phyloP scores from a whole-genome alignment of 164 flowering plant species.

The Liquidambar formosana region DNA sequence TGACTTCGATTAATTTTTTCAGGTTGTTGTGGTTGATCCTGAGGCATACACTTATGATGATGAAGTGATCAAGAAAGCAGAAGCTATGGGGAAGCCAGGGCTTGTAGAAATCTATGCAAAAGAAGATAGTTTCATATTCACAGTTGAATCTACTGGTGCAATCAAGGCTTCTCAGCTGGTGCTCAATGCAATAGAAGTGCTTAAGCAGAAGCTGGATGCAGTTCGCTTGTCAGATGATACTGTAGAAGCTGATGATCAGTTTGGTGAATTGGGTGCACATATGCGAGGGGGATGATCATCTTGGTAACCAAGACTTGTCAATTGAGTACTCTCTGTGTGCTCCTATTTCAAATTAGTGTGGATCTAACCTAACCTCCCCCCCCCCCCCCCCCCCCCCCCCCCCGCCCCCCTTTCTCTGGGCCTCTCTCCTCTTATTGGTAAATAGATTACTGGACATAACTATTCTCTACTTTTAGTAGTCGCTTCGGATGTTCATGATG shows the following conservation, averaged over 20 bases:
- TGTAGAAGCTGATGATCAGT: conserved; percentile 89
- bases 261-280: conserved; percentile 90
- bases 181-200: conserved; percentile 82
- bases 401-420: too few relatives aligned
- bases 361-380: not conserved
- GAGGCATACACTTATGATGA: conserved; percentile 95
- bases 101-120: conserved; percentile 82
- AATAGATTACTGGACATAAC: too few relatives aligned
- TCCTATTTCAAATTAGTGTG: not conserved
- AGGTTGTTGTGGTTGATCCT: conserved; percentile 81
- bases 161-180: conserved; percentile 86
- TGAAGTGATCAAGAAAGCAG: conserved; percentile 92
- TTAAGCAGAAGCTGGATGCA: conserved; percentile 91
- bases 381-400: too few relatives aligned
- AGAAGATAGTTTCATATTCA: conserved; percentile 90
- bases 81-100: conserved; percentile 93
- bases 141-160: conserved; percentile 95
- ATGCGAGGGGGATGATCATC: conserved; percentile 71
- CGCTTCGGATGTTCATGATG: too few relatives aligned
- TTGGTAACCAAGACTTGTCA: not conserved
- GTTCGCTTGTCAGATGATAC: conserved; percentile 86
- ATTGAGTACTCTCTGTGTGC: not conserved
- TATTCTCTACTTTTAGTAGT: too few relatives aligned
- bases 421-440: too few relatives aligned
- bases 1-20: conserved; percentile 6